Evolutionary conservation across 805 yeast species (phyloP).

Genomic region (Hagleromyces aurorensis): DNA sequence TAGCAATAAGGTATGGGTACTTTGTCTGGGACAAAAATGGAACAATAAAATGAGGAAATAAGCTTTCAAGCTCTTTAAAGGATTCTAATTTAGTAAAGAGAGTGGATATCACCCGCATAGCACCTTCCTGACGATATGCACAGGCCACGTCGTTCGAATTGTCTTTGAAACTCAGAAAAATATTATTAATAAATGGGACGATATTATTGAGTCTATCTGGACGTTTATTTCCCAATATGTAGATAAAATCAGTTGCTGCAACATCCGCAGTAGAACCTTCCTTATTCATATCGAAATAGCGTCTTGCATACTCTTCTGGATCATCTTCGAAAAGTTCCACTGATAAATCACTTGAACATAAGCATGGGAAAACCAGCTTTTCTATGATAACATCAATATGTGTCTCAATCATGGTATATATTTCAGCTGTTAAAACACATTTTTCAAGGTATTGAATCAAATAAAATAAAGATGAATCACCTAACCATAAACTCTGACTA

Average conservation of each 20-base stretch:
- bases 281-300: conserved; percentile 54
- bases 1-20: conserved; percentile 59
- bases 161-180: conserved; percentile 33
- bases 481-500: conserved; percentile 47
- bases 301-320: conserved; percentile 75
- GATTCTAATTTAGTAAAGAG: conserved; percentile 38
- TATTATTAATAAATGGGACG: conserved; percentile 47
- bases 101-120: conserved; percentile 69
- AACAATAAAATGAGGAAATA: conserved; percentile 51
- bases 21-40: conserved; percentile 52
- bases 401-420: conserved; percentile 61
- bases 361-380: conserved; percentile 65
- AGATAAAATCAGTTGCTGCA: conserved; percentile 71
- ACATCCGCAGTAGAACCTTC: conserved; percentile 66
- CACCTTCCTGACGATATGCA: conserved; percentile 73
- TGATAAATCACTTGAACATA: conserved; percentile 59
- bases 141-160: conserved; percentile 29
- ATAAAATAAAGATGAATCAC: conserved; percentile 54
- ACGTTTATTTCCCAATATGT: conserved; percentile 50
- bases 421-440: conserved; percentile 44
- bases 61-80: conserved; percentile 50
- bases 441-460: conserved; percentile 58
- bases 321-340: conserved; percentile 71
- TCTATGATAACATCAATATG: conserved; percentile 56
- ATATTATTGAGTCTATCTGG: conserved; percentile 47